These are phyloP conservation scores for Ichthyophonus hoferi DNA, from an alignment of 208 protist species.

Conservation along the genomic window DNA sequence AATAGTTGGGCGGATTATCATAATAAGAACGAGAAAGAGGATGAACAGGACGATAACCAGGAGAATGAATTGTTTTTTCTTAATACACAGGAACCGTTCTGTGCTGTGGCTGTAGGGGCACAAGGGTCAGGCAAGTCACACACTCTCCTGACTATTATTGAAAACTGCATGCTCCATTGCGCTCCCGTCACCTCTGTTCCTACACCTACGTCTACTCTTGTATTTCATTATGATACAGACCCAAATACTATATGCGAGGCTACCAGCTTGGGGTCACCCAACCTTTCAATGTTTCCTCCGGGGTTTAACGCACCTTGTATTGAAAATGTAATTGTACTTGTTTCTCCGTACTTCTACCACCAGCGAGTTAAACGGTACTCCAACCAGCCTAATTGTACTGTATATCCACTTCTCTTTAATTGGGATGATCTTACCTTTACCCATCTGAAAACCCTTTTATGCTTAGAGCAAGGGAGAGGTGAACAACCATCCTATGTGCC, in stretches of 20 bases:
- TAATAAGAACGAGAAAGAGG: too few species aligned
- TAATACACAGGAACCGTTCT: conserved; percentile 44
- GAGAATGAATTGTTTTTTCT: conserved; percentile 1
- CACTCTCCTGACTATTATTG: conserved; percentile 30
- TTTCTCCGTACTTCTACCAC: background rate
- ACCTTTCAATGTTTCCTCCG: background rate
- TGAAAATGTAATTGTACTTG: background rate
- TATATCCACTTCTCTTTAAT: conserved; percentile 31
- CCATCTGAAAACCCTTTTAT: conserved; percentile 38
- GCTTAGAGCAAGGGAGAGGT: conserved; percentile 30
- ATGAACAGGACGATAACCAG: too few species aligned
- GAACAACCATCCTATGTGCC: background rate
- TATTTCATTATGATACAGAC: conserved; percentile 42
- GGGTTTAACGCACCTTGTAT: background rate
- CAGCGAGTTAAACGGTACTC: background rate
- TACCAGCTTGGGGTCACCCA: conserved; percentile 3
- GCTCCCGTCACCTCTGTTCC: conserved; percentile 11
- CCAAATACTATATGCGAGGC: conserved; percentile 32
- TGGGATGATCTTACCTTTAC: conserved; percentile 29
- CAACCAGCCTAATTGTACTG: conserved; percentile 23
- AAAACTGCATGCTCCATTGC: conserved; percentile 30
- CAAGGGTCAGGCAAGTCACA: conserved; percentile 40
- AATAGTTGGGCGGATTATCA: too few species aligned
- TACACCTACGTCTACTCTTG: conserved; percentile 30
- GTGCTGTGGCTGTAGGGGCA: conserved; percentile 30